phyloP scores from a whole-genome alignment of 1,284 basidiomycete genomes.

The Quambalaria eucalypti region DNA sequence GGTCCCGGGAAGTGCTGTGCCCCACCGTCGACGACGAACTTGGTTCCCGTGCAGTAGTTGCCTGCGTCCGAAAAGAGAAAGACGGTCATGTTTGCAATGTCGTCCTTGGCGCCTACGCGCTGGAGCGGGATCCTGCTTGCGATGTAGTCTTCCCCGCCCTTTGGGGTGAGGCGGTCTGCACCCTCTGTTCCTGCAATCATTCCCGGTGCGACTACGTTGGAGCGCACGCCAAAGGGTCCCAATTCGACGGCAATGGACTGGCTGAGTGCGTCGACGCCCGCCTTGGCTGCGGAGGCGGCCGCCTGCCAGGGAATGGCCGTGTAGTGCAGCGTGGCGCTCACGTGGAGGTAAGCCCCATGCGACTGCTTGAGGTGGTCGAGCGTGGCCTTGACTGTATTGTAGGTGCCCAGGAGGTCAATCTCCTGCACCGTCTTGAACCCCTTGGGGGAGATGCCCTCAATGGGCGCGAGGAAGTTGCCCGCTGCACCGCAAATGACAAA shows the following conservation, averaged over 20 bases:
- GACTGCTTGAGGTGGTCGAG: constrained; percentile 30
- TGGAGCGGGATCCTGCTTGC: constrained; percentile 32
- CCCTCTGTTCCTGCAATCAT: constrained; percentile 80
- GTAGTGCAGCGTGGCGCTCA: constrained; percentile 84
- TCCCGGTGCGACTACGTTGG: constrained; percentile 81
- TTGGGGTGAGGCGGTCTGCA: constrained; percentile 60
- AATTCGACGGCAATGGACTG: constrained; percentile 64
- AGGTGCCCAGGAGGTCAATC: constrained; percentile 86
- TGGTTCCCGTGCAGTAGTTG: constrained; percentile 62
- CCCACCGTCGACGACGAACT: constrained; percentile 33
- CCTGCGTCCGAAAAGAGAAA: constrained; percentile 86
- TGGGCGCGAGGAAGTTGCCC: constrained; percentile 45
- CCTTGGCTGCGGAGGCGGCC: constrained; percentile 90
- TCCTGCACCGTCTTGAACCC: constrained; percentile 81
- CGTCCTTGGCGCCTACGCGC: constrained; percentile 52
- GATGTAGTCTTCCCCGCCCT: constrained; percentile 45
- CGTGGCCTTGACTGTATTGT: constrained; percentile 63
- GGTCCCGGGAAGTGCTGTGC: constrained; percentile 10
- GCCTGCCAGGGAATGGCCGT: constrained; percentile 79
- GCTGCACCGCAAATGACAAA: constrained; percentile 78
- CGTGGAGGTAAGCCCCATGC: constrained; percentile 74
- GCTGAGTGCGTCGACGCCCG: constrained; percentile 79
- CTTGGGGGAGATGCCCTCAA: constrained; percentile 40
- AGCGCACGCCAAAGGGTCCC: constrained; percentile 62
- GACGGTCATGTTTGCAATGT: constrained; percentile 70